These are phyloP conservation scores for Cryptococcus sp. DNA, from an alignment of 1,284 basidiomycete species.

Conservation along the genomic window DNA sequence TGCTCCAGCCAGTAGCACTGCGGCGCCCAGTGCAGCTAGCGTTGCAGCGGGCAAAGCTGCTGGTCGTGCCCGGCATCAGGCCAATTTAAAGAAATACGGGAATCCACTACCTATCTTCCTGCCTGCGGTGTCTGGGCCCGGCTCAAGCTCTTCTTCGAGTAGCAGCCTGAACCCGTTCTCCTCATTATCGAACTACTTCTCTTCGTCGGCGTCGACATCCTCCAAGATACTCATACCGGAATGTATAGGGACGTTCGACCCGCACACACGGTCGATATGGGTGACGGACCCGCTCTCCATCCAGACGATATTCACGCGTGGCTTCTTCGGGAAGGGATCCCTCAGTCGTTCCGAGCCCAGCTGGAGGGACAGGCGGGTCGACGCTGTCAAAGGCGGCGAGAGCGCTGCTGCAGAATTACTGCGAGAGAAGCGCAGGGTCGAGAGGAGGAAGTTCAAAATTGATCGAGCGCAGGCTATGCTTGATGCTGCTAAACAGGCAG, in stretches of 20 bases:
- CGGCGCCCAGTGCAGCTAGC: too few relatives aligned
- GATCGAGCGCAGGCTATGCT: slow-evolving; percentile 63
- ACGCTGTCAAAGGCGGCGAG: slow-evolving; percentile 57
- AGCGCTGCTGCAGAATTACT: slow-evolving; percentile 68
- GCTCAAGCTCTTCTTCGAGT: not conserved
- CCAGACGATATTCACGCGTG: slow-evolving; percentile 77
- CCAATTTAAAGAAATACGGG: slow-evolving; percentile 45
- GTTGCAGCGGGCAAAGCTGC: slow-evolving; percentile 1
- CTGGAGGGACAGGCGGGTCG: slow-evolving; percentile 78
- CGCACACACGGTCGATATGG: slow-evolving; percentile 76
- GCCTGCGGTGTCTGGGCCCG: slow-evolving; percentile 15
- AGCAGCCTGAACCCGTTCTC: slow-evolving; percentile 15
- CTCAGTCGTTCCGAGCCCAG: slow-evolving; percentile 91
- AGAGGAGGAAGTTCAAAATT: slow-evolving; percentile 85
- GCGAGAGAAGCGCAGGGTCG: slow-evolving; percentile 76
- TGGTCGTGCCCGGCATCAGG: slow-evolving; percentile 19
- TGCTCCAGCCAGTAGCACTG: too few relatives aligned
- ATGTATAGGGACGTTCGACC: slow-evolving; percentile 66
- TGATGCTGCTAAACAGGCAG: slow-evolving; percentile 52
- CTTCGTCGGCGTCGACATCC: not conserved
- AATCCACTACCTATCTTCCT: slow-evolving; percentile 50
- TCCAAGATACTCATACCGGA: slow-evolving; percentile 26
- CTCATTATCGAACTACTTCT: slow-evolving; percentile 20
- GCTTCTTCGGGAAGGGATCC: slow-evolving; percentile 97
- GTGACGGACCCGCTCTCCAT: slow-evolving; percentile 65